Evolutionary conservation across 2,329 filamentous ascomycete species (phyloP).

Genomic region (Metarhizium brunneum): DNA sequence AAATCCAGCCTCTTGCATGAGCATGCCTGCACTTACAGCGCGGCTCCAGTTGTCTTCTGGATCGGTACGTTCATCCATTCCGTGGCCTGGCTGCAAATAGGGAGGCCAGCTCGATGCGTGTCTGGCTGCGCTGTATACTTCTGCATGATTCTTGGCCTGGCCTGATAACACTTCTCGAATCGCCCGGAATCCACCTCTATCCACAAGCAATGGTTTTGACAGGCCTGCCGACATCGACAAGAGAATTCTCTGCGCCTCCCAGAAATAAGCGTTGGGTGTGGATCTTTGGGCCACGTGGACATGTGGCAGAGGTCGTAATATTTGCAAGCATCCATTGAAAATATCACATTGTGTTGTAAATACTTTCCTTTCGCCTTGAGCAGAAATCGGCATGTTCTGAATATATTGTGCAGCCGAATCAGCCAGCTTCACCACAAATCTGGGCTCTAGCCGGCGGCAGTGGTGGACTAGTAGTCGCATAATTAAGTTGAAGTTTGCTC

Average conservation of each 20-base stretch:
- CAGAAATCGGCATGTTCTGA: slow-evolving; percentile 9
- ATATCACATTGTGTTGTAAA: slow-evolving; percentile 20
- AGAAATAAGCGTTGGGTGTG: slow-evolving; percentile 27
- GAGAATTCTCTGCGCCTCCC: slow-evolving; percentile 48
- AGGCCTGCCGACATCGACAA: slow-evolving; percentile 41
- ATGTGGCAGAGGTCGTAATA: slow-evolving; percentile 17
- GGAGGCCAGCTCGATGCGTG: slow-evolving; percentile 50
- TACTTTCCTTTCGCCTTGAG: slow-evolving; percentile 9
- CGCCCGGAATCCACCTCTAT: slow-evolving; percentile 40
- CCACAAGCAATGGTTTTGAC: slow-evolving; percentile 39
- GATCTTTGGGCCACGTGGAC: slow-evolving; percentile 14
- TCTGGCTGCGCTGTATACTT: slow-evolving; percentile 37
- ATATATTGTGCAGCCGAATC: slow-evolving; percentile 19
- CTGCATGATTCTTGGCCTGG: slow-evolving; percentile 40
- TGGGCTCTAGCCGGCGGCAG: slow-evolving; percentile 23
- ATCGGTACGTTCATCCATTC: slow-evolving; percentile 45
- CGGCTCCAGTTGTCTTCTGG: slow-evolving; percentile 45
- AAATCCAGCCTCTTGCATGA: slow-evolving; percentile 50
- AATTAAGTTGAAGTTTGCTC: slow-evolving; percentile 15
- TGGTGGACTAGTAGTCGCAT: slow-evolving; percentile 19
- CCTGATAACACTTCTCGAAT: slow-evolving; percentile 45
- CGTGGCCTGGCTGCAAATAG: slow-evolving; percentile 47
- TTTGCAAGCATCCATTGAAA: slow-evolving; percentile 20
- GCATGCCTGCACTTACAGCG: slow-evolving; percentile 40
- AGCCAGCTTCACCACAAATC: slow-evolving; percentile 21